Conservation (phyloP, 2,329 filamentous ascomycete species). For the Botryosphaeria dothidea region DNA sequence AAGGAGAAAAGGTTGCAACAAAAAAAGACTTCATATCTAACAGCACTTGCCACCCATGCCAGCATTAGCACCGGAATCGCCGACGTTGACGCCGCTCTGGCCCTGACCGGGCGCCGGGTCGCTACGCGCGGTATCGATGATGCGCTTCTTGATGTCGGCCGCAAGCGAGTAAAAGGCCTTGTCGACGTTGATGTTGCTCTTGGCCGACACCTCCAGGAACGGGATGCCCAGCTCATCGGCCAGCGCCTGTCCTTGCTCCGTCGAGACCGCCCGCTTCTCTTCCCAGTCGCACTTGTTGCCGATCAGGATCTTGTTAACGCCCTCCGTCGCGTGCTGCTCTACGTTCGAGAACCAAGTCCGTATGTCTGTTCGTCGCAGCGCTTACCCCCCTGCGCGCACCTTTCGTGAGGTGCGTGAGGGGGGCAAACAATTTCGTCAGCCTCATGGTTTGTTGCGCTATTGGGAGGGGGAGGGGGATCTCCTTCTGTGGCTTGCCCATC, state of each 20-base stretch:
- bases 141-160: slow-evolving; percentile 95
- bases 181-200: slow-evolving; percentile 99
- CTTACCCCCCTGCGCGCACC: background rate
- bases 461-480: background rate
- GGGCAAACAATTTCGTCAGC: background rate
- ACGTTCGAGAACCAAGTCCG: slow-evolving; percentile 99
- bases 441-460: background rate
- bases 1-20: background rate
- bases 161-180: slow-evolving; percentile 97
- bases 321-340: slow-evolving; percentile 96
- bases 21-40: slow-evolving; percentile 23
- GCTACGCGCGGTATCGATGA: slow-evolving; percentile 86
- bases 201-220: slow-evolving; percentile 97
- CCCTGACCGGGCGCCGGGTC: slow-evolving; percentile 58
- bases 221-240: slow-evolving; percentile 96
- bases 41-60: slow-evolving; percentile 42
- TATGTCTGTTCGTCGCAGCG: slow-evolving; percentile 68
- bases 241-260: slow-evolving; percentile 87
- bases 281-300: slow-evolving; percentile 99
- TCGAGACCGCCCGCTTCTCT: slow-evolving; percentile 93
- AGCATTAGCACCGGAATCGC: slow-evolving; percentile 29
- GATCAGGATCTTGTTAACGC: slow-evolving; percentile 99
- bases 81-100: slow-evolving; percentile 33
- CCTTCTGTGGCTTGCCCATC: background rate
- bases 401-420: background rate